phyloP scores from a whole-genome alignment of 1,139 yeast genomes.

The Magnusiomyces sp. region DNA sequence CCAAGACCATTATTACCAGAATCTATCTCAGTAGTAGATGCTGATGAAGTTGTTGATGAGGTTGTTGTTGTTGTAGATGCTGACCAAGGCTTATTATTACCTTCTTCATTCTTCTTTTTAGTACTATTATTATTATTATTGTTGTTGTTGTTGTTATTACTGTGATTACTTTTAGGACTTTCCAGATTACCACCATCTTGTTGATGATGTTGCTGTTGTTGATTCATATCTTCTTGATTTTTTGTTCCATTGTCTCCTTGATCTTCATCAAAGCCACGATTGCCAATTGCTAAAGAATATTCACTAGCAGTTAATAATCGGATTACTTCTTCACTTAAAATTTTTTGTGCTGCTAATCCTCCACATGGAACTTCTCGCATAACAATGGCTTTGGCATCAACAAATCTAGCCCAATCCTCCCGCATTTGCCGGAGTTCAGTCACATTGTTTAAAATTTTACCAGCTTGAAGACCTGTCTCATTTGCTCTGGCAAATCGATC shows the following conservation, averaged over 20 bases:
- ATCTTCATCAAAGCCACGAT: slow-evolving; percentile 5
- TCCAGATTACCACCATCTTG: too few relatives aligned
- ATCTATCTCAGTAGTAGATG: too few relatives aligned
- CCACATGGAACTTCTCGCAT: slow-evolving; percentile 51
- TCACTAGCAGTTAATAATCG: slow-evolving; percentile 29
- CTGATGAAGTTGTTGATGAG: not conserved
- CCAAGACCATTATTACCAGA: too few relatives aligned
- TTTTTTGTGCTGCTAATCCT: slow-evolving; percentile 31
- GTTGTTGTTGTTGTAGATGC: not conserved
- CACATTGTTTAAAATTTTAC: slow-evolving; percentile 41
- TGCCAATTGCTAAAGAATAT: not conserved
- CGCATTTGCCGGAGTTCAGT: slow-evolving; percentile 46
- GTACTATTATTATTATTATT: too few relatives aligned
- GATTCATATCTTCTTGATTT: slow-evolving; percentile 1
- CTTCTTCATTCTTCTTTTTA: too few relatives aligned
- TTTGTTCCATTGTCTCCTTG: not conserved
- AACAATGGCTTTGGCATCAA: slow-evolving; percentile 45
- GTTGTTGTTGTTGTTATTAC: not conserved
- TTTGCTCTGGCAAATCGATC: slow-evolving; percentile 51
- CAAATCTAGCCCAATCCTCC: slow-evolving; percentile 48
- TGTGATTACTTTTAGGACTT: not conserved
- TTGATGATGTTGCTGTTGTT: not conserved
- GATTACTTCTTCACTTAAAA: slow-evolving; percentile 40
- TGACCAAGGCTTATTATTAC: too few relatives aligned
- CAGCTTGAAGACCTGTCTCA: slow-evolving; percentile 51